Percentiles rank a stretch among this genome's conserved stretches.
phyloP scores from a whole-genome alignment of 495 filamentous ascomycete genomes.

The Filosporella fistucella region DNA sequence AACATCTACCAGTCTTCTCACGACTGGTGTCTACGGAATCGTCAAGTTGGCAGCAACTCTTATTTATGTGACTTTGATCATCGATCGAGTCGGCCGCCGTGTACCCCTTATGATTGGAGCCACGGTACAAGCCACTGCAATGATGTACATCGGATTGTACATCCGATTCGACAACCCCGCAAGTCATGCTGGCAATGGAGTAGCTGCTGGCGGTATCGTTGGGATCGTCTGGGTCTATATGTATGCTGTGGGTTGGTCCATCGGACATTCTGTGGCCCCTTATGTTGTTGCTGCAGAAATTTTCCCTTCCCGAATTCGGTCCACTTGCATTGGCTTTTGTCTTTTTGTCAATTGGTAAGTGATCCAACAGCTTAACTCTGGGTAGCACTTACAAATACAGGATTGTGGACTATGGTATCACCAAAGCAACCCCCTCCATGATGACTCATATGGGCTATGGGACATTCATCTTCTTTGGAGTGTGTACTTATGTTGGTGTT shows the following conservation, averaged over 20 bases:
- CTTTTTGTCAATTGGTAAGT: too few relatives aligned
- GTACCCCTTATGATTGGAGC: slow-evolving; percentile 47
- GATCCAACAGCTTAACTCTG: slow-evolving; percentile 38
- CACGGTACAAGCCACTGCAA: too few relatives aligned
- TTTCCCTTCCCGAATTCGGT: slow-evolving; percentile 55
- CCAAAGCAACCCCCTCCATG: slow-evolving; percentile 59
- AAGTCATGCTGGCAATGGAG: slow-evolving; percentile 63
- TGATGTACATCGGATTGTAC: too few relatives aligned
- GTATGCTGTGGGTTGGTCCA: slow-evolving; percentile 72
- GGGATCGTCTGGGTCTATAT: slow-evolving; percentile 76
- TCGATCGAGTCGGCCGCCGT: slow-evolving; percentile 54
- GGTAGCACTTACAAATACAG: slow-evolving; percentile 19
- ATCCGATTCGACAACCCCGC: slow-evolving; percentile 60
- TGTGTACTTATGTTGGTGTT: slow-evolving; percentile 18
- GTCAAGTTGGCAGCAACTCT: slow-evolving; percentile 51
- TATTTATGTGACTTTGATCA: slow-evolving; percentile 55
- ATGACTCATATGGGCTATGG: slow-evolving; percentile 51
- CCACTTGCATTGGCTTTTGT: too few relatives aligned
- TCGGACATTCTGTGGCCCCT: slow-evolving; percentile 64
- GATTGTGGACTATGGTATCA: slow-evolving; percentile 37
- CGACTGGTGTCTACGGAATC: slow-evolving; percentile 31
- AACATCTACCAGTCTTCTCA: slow-evolving; percentile 52
- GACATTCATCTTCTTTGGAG: slow-evolving; percentile 65
- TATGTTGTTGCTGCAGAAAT: slow-evolving; percentile 62
- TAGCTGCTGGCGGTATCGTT: slow-evolving; percentile 64